Evolutionary conservation across 2,329 filamentous ascomycete genomes (phyloP), one percentile per base, ranked within the genome.

Genomic region (Pseudogymnoascus sp.): DNA sequence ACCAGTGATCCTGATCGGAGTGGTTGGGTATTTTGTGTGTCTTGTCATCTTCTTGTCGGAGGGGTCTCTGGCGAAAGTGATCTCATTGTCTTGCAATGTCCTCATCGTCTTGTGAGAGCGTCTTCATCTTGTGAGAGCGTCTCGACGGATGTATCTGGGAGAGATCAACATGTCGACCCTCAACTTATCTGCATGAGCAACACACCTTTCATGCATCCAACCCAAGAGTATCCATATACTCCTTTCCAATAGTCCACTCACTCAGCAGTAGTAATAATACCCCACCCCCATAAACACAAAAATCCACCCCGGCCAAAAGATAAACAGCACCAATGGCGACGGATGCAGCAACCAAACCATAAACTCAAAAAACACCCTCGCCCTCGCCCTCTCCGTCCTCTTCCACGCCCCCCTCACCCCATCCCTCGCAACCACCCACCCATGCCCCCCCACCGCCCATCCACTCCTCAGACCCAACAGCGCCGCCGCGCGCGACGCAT

Each of bases 341-440:
- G 63, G 63, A 28, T 64, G 62, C 23, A 64, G 19, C 19, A 64
- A 50, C 63, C 63, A 64, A 4, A 63, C 63, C 60, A 64, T 63
- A 33, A 64, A 64, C 28, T 63, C 63, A 40, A 62, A 63, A 26
- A 64, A 64, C 17, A 57, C 10, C n/a, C 50, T 42, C 15, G 60
- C 59, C 21, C 62, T 62, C 15, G 36, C 19, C 26, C 44, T 64
- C 59, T 64, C 62, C 35, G 47, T 63, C 10, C 33, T 7, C 10
- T 63, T 63, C 62, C 62, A 63, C 26, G 15, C 36, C 31, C 7
- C 8, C 31, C 26, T 60, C 57, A 40, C 21, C 21, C 13, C 11
- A 8, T 1, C 4, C 2, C 31, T 60, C 21, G 57, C 57, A 60
- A 17, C 57, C 57, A 36, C 15, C 57, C 57, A 60, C 15, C 57